Evolutionary conservation across 305 asterid species (phyloP).

Genomic region (Plantago coronopus): DNA sequence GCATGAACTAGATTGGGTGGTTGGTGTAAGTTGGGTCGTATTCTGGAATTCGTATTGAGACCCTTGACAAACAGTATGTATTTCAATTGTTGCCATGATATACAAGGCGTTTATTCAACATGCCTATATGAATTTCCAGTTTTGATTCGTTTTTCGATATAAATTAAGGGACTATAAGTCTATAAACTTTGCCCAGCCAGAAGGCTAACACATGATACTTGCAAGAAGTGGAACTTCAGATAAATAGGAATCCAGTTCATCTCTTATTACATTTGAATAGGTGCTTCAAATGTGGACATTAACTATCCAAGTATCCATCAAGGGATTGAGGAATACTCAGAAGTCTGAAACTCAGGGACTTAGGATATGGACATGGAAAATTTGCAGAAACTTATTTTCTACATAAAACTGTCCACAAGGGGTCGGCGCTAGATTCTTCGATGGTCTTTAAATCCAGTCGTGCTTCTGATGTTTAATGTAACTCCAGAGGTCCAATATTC

Average conservation of each 20-base stretch:
- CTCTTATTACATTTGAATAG: not conserved
- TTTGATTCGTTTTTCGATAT: no score
- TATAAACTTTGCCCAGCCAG: no score
- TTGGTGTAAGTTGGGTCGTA: no score
- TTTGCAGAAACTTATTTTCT: not conserved
- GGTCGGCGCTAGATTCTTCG: not conserved
- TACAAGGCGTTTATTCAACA: no score
- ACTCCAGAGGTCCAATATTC: constrained; percentile 53
- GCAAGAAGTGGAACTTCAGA: not conserved
- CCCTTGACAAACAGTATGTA: no score
- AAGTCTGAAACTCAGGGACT: no score
- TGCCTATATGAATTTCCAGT: no score
- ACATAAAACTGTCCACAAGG: not conserved
- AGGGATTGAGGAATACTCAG: no score
- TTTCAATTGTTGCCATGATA: no score
- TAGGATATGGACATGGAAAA: not conserved
- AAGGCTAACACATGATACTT: not conserved
- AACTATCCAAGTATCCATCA: not conserved
- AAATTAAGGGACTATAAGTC: no score
- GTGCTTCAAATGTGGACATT: not conserved
- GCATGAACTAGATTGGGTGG: no score
- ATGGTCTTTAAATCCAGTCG: not conserved
- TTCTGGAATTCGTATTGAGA: no score
- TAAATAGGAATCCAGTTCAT: not conserved
- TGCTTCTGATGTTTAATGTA: constrained; percentile 24